Evolutionary conservation across 164 flowering plant genomes (phyloP), one percentile per base, ranked within the genome.

Genomic region (Berberis thunbergii): DNA sequence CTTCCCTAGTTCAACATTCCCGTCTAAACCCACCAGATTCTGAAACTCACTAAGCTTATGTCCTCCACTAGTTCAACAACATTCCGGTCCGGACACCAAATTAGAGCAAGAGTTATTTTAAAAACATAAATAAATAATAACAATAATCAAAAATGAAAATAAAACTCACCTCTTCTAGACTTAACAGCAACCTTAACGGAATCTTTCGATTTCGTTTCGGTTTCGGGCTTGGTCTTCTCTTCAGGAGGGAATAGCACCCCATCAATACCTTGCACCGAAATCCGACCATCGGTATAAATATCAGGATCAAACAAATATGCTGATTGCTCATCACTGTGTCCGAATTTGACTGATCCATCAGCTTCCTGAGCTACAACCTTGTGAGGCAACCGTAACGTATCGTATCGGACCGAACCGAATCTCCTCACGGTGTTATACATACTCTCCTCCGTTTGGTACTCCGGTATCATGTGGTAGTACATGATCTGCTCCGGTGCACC

Each of bases 361-460:
- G 91, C 91, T 71, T 88, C 96, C 69, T 77, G 75, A 0, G 96
- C 91, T 58, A 71, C 64, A 9, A 88, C 77, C 74, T 79, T 81
- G 42, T 83, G 86, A 1, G 91, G 91, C 70, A 86, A 50, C 62
- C 83, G 60, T 61, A 88, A 66, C 2, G 96, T 86, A 38, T 88
- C 96, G 63, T 88, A 88, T 9, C 62, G 53, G 2, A 88, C 73
- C 75, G 81, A 84, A 68, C 88, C 89, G 59, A 88, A 88, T 60
- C 96, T 71, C 72, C 91, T 70, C 26, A 86, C 96, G 1, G 91
- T 72, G 69, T 88, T 88, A 69, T 88, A 88, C 96, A 88, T 88
- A 57, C 96, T 88, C 80, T 88, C 96, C 72, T 88, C 96, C 54
- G 96, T 88, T 72, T 88, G 96, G 45, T 88, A 88, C 75, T 88